phyloP scores from a whole-genome alignment of 2,329 filamentous ascomycete genomes.

The Fonsecaea pedrosoi region DNA sequence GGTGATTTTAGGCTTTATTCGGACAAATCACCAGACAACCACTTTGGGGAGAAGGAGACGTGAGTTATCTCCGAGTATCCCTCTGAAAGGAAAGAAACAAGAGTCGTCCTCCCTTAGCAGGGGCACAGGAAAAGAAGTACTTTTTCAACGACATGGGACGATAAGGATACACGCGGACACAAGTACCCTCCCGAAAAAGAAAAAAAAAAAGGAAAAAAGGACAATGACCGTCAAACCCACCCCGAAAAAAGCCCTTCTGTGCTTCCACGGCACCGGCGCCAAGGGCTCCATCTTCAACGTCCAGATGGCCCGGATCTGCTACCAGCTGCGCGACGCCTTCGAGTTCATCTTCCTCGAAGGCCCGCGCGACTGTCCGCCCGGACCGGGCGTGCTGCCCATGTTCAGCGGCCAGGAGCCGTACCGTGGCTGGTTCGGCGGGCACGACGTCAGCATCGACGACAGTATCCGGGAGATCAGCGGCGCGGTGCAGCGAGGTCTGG shows the following conservation, averaged over 20 bases:
- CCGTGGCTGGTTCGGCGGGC: constrained; percentile 24
- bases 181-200: too few relatives aligned
- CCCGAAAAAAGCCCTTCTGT: neutral
- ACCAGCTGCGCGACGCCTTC: constrained; percentile 9
- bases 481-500: constrained; percentile 19
- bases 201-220: neutral
- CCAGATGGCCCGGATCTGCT: neutral
- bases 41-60: neutral
- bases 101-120: neutral
- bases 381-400: constrained; percentile 23
- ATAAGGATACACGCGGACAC: neutral
- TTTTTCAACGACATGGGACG: neutral
- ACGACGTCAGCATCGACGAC: constrained; percentile 23
- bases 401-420: constrained; percentile 23
- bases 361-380: constrained; percentile 6
- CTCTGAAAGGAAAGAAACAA: neutral
- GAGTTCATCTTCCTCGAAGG: constrained; percentile 25
- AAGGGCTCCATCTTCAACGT: constrained; percentile 1
- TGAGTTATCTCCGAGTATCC: neutral
- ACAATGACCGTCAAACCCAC: neutral
- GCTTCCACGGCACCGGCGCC: neutral
- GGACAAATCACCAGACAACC: neutral
- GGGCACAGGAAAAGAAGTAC: too few relatives aligned
- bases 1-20: constrained; percentile 3
- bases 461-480: constrained; percentile 20